phyloP scores from a whole-genome alignment of 805 yeast species.

The Pichia eremophila region DNA sequence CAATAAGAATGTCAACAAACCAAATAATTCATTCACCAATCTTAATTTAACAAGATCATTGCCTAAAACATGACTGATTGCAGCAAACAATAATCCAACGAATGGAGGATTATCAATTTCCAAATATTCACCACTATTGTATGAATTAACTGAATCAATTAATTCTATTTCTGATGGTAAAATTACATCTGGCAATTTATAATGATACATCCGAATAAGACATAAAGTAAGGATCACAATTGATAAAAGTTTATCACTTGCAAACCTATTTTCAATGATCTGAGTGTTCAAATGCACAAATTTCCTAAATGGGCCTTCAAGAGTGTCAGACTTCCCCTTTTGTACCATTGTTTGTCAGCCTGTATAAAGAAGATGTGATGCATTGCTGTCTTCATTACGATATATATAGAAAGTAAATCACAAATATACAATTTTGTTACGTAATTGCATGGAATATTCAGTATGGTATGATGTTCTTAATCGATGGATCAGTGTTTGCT shows the following conservation, averaged over 20 bases:
- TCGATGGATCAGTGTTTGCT: no score
- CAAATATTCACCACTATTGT: slow-evolving; percentile 54
- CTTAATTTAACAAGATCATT: slow-evolving; percentile 42
- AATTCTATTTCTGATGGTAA: slow-evolving; percentile 87
- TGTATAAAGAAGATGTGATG: no score
- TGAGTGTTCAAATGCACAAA: neutral
- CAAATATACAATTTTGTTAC: no score
- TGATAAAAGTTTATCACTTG: slow-evolving; percentile 13
- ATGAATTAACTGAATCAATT: slow-evolving; percentile 45
- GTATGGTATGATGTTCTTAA: no score
- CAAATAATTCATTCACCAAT: slow-evolving; percentile 44
- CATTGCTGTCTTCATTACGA: no score
- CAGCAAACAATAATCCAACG: slow-evolving; percentile 63
- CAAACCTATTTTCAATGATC: no score
- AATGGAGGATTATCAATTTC: slow-evolving; percentile 78
- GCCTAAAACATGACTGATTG: slow-evolving; percentile 47
- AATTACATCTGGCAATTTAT: slow-evolving; percentile 59
- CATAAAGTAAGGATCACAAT: neutral
- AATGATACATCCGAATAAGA: slow-evolving; percentile 27
- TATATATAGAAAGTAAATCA: no score
- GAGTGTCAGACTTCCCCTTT: no score
- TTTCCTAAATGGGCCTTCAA: slow-evolving; percentile 7
- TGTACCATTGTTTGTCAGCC: no score
- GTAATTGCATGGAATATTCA: no score
- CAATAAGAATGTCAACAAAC: slow-evolving; percentile 43